Evolutionary conservation across 2,329 filamentous ascomycete genomes (phyloP), one percentile per base, ranked within the genome.

Genomic region (Pseudogymnoascus sp.): DNA sequence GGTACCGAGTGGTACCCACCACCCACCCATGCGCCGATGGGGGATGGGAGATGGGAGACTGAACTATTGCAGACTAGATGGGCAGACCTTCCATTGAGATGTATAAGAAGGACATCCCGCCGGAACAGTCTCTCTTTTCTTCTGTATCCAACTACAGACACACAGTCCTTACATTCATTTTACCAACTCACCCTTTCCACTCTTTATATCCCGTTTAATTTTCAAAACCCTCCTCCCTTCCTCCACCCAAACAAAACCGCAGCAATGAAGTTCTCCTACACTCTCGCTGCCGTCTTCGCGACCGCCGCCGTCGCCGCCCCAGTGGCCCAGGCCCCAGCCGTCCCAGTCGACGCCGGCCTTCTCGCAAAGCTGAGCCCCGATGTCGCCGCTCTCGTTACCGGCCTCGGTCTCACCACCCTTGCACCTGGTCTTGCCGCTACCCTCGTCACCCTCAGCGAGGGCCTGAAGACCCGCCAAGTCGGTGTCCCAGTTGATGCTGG

Each of bases 91-190:
- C 25, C 46, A 14, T 16, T 18, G 14, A 3, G 25, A 53, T 53
- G 46, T 53, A 53, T 53, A 53, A 53, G 46, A 53, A 53, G 25
- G 23, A 11, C 46, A 53, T 53, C 46, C 46, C 46, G 11, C 25
- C 1, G 8, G 46, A 31, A 53, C 1, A 6, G n/a, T 53, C 46
- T 53, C 46, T 53, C 46, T 53, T 53, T 53, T n/a, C n/a, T 53
- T 53, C 46, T 4, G 46, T 31, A 53, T 53, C 46, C 46, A 53
- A 53, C 46, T 53, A 18, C 46, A 53, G 46, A 53, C 46, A 16
- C 25, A 53, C 46, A 53, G 46, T 53, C 46, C 23, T 53, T 53
- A 53, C 46, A 53, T 53, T 53, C 46, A n/a, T 53, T 53, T 53
- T 31, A 28, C 46, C 46, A 16, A 11, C 16, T 14, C 23, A 53